phyloP scores from a whole-genome alignment of 352 stramenopile genomes.

The Pilasporangium apinafurcum region DNA sequence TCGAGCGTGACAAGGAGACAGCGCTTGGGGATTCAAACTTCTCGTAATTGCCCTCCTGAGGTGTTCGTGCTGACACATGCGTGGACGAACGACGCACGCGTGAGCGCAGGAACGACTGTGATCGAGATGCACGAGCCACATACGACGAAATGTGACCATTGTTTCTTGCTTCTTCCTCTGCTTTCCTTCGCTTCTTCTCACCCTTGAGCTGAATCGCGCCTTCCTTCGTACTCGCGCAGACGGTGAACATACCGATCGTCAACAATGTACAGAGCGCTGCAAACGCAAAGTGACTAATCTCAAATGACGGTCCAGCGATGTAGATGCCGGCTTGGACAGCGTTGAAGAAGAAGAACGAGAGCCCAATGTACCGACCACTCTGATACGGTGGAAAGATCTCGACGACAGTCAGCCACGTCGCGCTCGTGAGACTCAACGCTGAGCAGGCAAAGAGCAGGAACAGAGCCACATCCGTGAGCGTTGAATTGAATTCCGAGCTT shows the following conservation, averaged over 20 bases:
- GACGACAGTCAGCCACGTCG: slow-evolving; percentile 77
- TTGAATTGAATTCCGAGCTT: slow-evolving; percentile 29
- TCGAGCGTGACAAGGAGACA: too few relatives aligned
- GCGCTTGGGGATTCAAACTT: slow-evolving; percentile 72
- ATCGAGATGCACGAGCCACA: slow-evolving; percentile 50
- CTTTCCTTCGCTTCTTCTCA: slow-evolving; percentile 73
- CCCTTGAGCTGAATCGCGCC: slow-evolving; percentile 83
- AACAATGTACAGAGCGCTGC: slow-evolving; percentile 56
- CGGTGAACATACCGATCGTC: slow-evolving; percentile 69
- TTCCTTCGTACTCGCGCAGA: slow-evolving; percentile 75
- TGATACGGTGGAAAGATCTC: slow-evolving; percentile 84
- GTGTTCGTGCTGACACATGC: slow-evolving; percentile 40
- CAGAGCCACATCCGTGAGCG: slow-evolving; percentile 37
- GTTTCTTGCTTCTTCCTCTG: slow-evolving; percentile 29
- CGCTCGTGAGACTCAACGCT: slow-evolving; percentile 65
- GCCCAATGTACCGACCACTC: slow-evolving; percentile 48
- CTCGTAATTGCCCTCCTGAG: slow-evolving; percentile 60
- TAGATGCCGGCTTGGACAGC: slow-evolving; percentile 59
- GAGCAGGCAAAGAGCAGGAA: slow-evolving; percentile 67
- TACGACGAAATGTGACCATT: slow-evolving; percentile 45
- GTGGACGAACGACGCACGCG: slow-evolving; percentile 54
- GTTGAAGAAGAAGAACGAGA: slow-evolving; percentile 80
- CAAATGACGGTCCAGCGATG: slow-evolving; percentile 61
- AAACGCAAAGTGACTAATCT: slow-evolving; percentile 70
- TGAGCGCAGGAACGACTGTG: slow-evolving; percentile 69